These are phyloP conservation scores for Ogataea paraovalis DNA, from an alignment of 805 yeast species.

Conservation along the genomic window DNA sequence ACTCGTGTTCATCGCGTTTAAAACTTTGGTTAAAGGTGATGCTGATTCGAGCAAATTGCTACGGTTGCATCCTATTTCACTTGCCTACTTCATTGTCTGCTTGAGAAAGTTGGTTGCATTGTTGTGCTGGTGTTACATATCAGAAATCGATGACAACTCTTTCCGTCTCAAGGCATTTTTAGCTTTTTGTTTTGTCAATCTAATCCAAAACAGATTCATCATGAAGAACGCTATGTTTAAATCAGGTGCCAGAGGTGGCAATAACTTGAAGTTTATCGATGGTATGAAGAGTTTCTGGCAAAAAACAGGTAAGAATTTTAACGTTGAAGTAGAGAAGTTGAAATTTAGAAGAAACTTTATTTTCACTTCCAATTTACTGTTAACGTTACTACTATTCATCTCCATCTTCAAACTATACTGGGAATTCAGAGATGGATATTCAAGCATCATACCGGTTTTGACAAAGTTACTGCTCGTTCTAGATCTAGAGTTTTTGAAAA, in stretches of 20 bases:
- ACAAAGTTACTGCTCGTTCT: conserved; percentile 13
- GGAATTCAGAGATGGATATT: conserved; percentile 12
- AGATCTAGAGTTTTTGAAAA: conserved; percentile 22
- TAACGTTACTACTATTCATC: conserved; percentile 9
- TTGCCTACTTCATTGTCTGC: conserved; percentile 25
- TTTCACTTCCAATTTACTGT: conserved; percentile 6
- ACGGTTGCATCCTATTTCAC: conserved; percentile 10
- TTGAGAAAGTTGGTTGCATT: conserved; percentile 27
- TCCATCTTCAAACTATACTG: conserved; percentile 19
- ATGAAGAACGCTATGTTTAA: conserved; percentile 11
- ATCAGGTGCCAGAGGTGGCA: background rate
- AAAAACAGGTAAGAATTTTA: conserved; percentile 14
- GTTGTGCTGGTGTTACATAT: conserved; percentile 26
- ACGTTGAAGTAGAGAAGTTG: conserved; percentile 17
- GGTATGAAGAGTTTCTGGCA: conserved; percentile 19
- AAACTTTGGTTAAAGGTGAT: conserved; percentile 4
- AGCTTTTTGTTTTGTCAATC: conserved; percentile 20
- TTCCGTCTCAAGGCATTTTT: conserved; percentile 26
- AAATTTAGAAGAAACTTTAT: conserved; percentile 17
- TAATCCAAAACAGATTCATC: conserved; percentile 28
- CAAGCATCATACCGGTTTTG: conserved; percentile 9
- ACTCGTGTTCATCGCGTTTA: background rate
- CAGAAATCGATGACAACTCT: conserved; percentile 26
- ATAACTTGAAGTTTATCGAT: conserved; percentile 8
- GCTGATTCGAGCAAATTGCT: background rate